Evolutionary conservation across 768 basidiomycete genomes (phyloP), one percentile per base, ranked within the genome.

Genomic region (Baorangia bicolor): DNA sequence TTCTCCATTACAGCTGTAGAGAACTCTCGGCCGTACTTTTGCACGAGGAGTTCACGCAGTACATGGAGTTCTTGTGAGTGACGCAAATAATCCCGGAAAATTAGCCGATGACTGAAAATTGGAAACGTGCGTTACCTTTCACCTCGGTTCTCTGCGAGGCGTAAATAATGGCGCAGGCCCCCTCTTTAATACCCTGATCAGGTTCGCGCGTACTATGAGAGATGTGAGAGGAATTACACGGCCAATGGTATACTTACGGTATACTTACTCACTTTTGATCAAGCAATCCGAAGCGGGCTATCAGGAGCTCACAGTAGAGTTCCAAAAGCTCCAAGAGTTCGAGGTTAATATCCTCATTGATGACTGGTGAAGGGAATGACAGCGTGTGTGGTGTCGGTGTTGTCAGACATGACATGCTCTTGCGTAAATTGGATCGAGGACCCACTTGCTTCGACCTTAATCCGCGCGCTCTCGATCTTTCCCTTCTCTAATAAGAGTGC

Each of bases 1-100:
- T 96, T 94, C 70, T 94, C 91, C 81, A 94, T 90, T 2, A 90
- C 86, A n/a, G 83, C 81, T 18, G 86, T 61, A 16, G 94, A 84
- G 69, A 92, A 98, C 44, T 94, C 92, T 21, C 96, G 85, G 18
- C 96, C 94, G 68, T 87, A 97, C 74, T 97, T 97, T 70, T 94
- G 91, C 89, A 95, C 91, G 55, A 99, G 81, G 69, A 98, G 83
- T 69, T 98, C 95, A 51, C 97, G 86, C 49, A 98, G 73, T 35
- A 93, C 77, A 61, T 97, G 92, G 37, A 99, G 81, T 69, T 98
- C 94, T 94, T 62, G 21, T 28, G 27, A 48, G 41, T 31, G 51
- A 52, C 37, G 55, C 45, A 28, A 46, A 28, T 21, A 20, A 25
- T 34, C 27, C 30, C 43, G 27, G 21, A 54, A 44, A 46, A 46